Evolutionary conservation across 768 basidiomycete species (phyloP).

Genomic region (Russula sp.): DNA sequence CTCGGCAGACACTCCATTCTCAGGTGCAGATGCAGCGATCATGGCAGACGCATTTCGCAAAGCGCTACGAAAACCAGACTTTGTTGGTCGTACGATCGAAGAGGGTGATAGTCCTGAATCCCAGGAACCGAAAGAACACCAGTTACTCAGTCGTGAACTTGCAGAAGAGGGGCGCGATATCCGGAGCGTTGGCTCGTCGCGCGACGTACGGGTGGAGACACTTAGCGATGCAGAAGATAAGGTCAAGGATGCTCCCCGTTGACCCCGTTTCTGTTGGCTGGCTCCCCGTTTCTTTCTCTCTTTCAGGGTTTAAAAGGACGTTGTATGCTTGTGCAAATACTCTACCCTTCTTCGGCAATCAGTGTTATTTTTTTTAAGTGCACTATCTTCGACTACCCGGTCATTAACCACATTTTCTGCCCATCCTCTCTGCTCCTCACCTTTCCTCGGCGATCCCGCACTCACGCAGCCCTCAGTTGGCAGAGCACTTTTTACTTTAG

Average conservation of each 20-base stretch:
- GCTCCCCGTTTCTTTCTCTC: not conserved
- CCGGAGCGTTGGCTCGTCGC: constrained; percentile 70
- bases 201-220: constrained; percentile 74
- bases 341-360: constrained; percentile 17
- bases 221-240: constrained; percentile 41
- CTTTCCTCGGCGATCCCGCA: constrained; percentile 1
- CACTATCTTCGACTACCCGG: constrained; percentile 14
- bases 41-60: constrained; percentile 91
- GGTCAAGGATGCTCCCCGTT: constrained; percentile 23
- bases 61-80: constrained; percentile 84
- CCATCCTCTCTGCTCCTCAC: not conserved
- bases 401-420: constrained; percentile 11
- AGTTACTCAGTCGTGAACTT: constrained; percentile 61
- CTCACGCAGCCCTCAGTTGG: not conserved
- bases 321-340: constrained; percentile 21
- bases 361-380: constrained; percentile 17
- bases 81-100: constrained; percentile 59
- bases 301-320: constrained; percentile 18
- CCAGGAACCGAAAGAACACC: constrained; percentile 31
- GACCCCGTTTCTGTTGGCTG: not conserved
- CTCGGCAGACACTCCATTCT: constrained; percentile 63
- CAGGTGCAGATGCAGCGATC: constrained; percentile 81
- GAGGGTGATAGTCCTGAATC: constrained; percentile 60
- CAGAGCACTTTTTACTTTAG: constrained; percentile 13
- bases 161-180: constrained; percentile 89